Evolutionary conservation across 1,139 yeast genomes (phyloP).

Genomic region (Yamadazyma siamensis): DNA sequence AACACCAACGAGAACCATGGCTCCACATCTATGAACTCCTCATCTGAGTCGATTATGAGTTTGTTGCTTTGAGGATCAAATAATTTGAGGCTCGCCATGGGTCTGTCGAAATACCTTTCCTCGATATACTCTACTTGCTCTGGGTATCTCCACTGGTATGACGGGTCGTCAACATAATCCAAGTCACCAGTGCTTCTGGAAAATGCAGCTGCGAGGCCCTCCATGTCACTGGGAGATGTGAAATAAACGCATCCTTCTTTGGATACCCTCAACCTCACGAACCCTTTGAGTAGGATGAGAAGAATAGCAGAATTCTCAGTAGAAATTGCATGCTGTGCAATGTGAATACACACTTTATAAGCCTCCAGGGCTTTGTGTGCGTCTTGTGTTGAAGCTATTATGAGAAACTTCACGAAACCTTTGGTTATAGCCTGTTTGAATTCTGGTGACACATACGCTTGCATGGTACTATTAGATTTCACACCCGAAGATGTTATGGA

Average conservation of each 20-base stretch:
- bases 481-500: constrained; percentile 19
- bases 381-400: constrained; percentile 21
- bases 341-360: constrained; percentile 23
- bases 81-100: constrained; percentile 17
- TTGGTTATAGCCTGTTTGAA: constrained; percentile 26
- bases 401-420: constrained; percentile 31
- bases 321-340: constrained; percentile 27
- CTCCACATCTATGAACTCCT: constrained; percentile 34
- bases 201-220: constrained; percentile 61
- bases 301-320: constrained; percentile 31
- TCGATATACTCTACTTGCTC: constrained; percentile 52
- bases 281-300: constrained; percentile 48
- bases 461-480: constrained; percentile 1
- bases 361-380: constrained; percentile 27
- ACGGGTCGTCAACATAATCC: constrained; percentile 13
- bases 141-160: constrained; percentile 57
- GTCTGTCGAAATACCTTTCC: constrained; percentile 33
- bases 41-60: constrained; percentile 11
- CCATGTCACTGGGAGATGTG: constrained; percentile 59
- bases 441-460: constrained; percentile 2
- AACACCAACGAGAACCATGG: constrained; percentile 53
- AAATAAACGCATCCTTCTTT: constrained; percentile 45
- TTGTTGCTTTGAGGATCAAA: constrained; percentile 13
- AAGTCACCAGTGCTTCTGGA: constrained; percentile 41
- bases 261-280: constrained; percentile 56